These are phyloP conservation scores for Rhodosporidiobolus sp. DNA, from an alignment of 768 basidiomycete genomes.

Conservation along the genomic window DNA sequence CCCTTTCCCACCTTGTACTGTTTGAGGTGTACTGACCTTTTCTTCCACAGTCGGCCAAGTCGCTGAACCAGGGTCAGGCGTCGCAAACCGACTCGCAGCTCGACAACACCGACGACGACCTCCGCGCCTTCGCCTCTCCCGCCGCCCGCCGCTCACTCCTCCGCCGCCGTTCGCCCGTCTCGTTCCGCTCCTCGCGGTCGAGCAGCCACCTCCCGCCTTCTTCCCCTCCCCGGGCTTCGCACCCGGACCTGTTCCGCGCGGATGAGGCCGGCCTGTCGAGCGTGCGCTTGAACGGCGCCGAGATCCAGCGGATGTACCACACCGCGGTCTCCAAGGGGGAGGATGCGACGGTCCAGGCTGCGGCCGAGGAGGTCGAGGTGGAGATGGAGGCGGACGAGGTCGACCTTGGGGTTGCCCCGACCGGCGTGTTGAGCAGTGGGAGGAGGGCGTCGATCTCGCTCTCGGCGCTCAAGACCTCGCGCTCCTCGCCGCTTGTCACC, in stretches of 20 bases:
- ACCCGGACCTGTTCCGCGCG: constrained; percentile 18
- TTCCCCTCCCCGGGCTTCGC: background rate
- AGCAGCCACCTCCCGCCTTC: background rate
- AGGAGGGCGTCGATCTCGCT: constrained; percentile 25
- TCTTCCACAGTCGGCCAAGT: constrained; percentile 8
- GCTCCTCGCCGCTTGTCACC: constrained; percentile 12
- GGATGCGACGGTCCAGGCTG: background rate
- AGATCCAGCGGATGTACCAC: constrained; percentile 38
- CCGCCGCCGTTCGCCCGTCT: background rate
- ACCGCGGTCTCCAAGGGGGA: constrained; percentile 20
- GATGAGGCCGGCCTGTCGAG: constrained; percentile 32
- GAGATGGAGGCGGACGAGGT: constrained; percentile 33
- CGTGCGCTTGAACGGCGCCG: constrained; percentile 18
- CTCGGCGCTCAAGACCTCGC: background rate
- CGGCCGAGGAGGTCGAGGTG: constrained; percentile 10
- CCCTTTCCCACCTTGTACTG: background rate
- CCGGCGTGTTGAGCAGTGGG: constrained; percentile 10
- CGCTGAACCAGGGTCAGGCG: constrained; percentile 8
- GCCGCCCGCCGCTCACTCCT: constrained; percentile 3
- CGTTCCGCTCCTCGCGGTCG: background rate
- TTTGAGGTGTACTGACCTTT: too few relatives aligned
- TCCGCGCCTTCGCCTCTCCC: constrained; percentile 16
- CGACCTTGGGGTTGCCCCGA: constrained; percentile 15
- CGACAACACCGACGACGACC: constrained; percentile 31
- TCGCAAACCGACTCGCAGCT: constrained; percentile 26